These are phyloP conservation scores for Aspergillus sp. DNA, from an alignment of 2,329 filamentous ascomycete genomes.

Conservation along the genomic window DNA sequence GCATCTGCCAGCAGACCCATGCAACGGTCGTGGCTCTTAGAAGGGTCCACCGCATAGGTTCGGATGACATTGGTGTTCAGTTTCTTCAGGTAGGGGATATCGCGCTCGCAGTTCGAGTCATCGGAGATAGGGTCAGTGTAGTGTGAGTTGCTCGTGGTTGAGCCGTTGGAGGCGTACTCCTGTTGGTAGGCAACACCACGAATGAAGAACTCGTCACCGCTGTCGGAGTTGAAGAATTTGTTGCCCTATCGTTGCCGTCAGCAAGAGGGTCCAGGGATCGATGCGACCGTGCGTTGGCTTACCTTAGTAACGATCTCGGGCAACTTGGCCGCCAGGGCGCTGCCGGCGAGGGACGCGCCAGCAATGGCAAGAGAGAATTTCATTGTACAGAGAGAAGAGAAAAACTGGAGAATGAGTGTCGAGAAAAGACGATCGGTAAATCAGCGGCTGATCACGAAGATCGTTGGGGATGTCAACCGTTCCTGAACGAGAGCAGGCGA, in stretches of 20 bases:
- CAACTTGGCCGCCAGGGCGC: conserved; percentile 50
- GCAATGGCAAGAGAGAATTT: conserved; percentile 52
- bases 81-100: conserved; percentile 76
- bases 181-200: conserved; percentile 92
- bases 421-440: conserved; percentile 4
- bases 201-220: conserved; percentile 79
- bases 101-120: conserved; percentile 69
- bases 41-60: conserved; percentile 88
- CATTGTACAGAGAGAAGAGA: conserved; percentile 46
- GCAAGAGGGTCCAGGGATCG: background rate
- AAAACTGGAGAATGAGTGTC: conserved; percentile 10
- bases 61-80: conserved; percentile 90
- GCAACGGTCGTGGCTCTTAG: conserved; percentile 73
- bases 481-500: conserved; percentile 6
- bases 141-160: conserved; percentile 34
- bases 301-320: conserved; percentile 65
- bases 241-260: conserved; percentile 53
- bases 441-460: conserved; percentile 14
- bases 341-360: conserved; percentile 50
- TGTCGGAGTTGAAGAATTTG: conserved; percentile 88
- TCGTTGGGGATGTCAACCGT: conserved; percentile 11
- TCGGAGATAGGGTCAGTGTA: conserved; percentile 86
- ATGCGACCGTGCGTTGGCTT: conserved; percentile 13
- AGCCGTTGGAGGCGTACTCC: conserved; percentile 50
- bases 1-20: conserved; percentile 79